Percentiles rank a stretch among this genome's conserved stretches.
These are phyloP conservation scores for Triticum dicoccoides DNA, from an alignment of 176 grass and related monocot species.

Conservation along the genomic window DNA sequence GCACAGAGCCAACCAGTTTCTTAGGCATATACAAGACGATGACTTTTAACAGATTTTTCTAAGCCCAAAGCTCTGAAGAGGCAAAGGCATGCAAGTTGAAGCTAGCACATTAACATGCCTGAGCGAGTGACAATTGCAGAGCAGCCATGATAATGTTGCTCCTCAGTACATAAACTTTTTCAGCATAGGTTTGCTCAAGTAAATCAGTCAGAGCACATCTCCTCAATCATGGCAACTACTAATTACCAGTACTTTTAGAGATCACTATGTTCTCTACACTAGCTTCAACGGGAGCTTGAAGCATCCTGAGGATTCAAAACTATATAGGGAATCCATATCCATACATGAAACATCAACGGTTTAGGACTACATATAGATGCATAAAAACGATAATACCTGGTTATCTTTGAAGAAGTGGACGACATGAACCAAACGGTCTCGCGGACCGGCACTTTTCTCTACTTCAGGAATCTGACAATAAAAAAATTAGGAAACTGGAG, in stretches of 20 bases:
- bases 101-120: not conserved
- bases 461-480: constrained; percentile 55
- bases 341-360: not conserved
- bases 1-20: not conserved
- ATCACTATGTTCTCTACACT: not conserved
- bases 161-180: not conserved
- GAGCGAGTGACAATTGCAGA: not conserved
- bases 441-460: constrained; percentile 50
- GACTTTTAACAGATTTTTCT: not conserved
- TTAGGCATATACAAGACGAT: constrained; percentile 1
- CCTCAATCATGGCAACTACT: not conserved
- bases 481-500: not conserved
- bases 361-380: constrained; percentile 13
- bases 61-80: not conserved
- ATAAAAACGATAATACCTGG: constrained; percentile 23
- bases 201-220: not conserved
- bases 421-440: constrained; percentile 63
- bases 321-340: not conserved
- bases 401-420: constrained; percentile 59
- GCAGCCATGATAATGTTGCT: not conserved
- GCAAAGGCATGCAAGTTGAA: not conserved
- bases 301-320: not conserved
- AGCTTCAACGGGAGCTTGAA: constrained; percentile 2
- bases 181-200: not conserved
- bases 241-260: not conserved